Evolutionary conservation across 2,329 filamentous ascomycete species (phyloP), one percentile per base, ranked within the genome.

Genomic region (Penicillium sp.): DNA sequence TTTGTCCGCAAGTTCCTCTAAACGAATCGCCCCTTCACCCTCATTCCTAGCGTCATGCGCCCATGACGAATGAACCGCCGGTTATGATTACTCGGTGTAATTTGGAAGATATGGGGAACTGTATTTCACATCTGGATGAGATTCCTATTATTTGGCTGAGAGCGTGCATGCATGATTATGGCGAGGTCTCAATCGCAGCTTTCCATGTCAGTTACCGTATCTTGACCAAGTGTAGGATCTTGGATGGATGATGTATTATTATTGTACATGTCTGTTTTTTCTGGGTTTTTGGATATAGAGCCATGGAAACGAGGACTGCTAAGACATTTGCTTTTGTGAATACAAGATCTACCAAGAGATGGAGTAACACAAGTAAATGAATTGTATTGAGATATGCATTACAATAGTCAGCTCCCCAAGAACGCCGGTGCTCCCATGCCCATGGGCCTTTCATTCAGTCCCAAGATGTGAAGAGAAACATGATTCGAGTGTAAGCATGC

Each of bases 1-100:
- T 76, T 75, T 58, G 70, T 74, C 47, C 68, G 68, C 57, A 76
- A 72, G 59, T 66, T 77, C 50, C 69, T 77, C 43, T 77, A 69
- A 69, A 59, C 44, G 47, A 32, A 43, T 44, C 54, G 37, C 20
- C 31, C 31, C 40, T 44, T 32, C 42, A 32, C 52, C 32, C 31
- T 38, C 32, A 44, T 45, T 32, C 47, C 44, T 8, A 23, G 27
- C 35, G 15, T 44, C 32, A 41, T 48, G 33, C 23, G 23, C 24
- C 27, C 41, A 49, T 49, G 44, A 44, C 45, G 29, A 23, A 46
- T 29, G 45, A 49, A 52, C 38, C 44, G 29, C 46, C 44, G 28
- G 31, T 47, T 37, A 50, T 44, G 35, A 52, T 44, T 37, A 47
- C 42, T 45, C 44, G 32, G 35, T 49, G 28, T 23, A 28, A 42